phyloP scores from a whole-genome alignment of 345 rosid genomes.

The Euphorbia peplus region DNA sequence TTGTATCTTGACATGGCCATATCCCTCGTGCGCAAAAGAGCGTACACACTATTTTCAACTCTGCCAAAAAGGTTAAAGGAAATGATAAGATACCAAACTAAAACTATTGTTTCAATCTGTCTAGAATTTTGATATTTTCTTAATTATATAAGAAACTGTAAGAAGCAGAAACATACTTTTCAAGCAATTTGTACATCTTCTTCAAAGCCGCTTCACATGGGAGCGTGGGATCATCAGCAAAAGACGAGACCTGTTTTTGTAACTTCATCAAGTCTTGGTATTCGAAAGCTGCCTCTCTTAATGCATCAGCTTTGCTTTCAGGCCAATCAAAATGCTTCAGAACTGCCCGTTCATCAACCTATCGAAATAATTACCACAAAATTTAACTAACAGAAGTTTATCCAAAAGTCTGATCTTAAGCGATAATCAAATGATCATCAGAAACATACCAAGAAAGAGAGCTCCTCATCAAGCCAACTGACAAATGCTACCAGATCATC shows the following conservation, averaged over 20 bases:
- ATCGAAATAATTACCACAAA: neutral
- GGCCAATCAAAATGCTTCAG: constrained; percentile 99
- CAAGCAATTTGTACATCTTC: constrained; percentile 94
- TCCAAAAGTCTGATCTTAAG: neutral
- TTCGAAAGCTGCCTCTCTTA: constrained; percentile 95
- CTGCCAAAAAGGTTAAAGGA: constrained; percentile 33
- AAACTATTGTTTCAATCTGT: no score
- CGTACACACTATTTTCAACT: constrained; percentile 88
- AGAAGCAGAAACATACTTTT: constrained; percentile 57
- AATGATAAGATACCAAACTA: neutral
- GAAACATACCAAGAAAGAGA: constrained; percentile 82
- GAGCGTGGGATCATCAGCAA: constrained; percentile 75
- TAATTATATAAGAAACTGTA: constrained; percentile 2
- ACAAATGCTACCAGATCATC: constrained; percentile 87
- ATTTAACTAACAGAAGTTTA: neutral
- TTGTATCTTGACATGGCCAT: constrained; percentile 83
- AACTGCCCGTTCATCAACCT: constrained; percentile 98
- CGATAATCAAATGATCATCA: neutral
- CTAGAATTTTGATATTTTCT: neutral
- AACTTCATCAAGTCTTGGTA: constrained; percentile 90
- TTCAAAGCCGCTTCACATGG: constrained; percentile 84
- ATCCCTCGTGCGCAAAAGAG: constrained; percentile 90
- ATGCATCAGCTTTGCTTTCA: constrained; percentile 94
- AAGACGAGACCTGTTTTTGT: constrained; percentile 75
- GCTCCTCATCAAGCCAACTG: constrained; percentile 98